Conservation (phyloP, 805 yeast species). For the Myxozyma kluyveri region DNA sequence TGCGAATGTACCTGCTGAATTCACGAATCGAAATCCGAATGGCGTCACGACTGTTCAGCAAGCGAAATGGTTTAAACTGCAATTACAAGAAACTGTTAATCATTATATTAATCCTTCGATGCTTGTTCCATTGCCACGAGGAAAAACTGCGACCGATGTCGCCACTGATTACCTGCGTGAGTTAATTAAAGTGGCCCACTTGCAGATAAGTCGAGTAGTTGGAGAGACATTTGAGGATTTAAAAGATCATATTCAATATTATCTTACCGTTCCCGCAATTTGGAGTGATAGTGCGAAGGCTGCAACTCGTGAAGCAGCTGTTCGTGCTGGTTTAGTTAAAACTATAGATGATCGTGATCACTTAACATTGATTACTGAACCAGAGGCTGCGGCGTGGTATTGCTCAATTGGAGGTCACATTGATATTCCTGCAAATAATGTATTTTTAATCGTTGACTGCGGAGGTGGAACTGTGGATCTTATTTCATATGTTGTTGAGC, state of each 20-base stretch:
- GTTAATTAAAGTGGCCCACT: slow-evolving; percentile 6
- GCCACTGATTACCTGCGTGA: slow-evolving; percentile 21
- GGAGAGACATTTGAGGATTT: too few species aligned
- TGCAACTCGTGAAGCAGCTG: slow-evolving; percentile 25
- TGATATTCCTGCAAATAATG: slow-evolving; percentile 5
- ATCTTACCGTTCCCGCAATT: slow-evolving; percentile 27
- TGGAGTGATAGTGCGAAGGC: slow-evolving; percentile 26
- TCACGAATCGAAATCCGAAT: too few species aligned
- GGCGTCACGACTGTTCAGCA: too few species aligned
- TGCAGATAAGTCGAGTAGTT: too few species aligned
- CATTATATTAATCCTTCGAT: too few species aligned
- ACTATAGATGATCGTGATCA: slow-evolving; percentile 10
- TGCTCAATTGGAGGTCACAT: slow-evolving; percentile 18
- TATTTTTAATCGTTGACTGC: slow-evolving; percentile 26
- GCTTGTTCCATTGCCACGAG: slow-evolving; percentile 18
- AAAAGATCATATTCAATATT: slow-evolving; percentile 16
- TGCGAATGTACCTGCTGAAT: slow-evolving; percentile 4
- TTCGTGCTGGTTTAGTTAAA: slow-evolving; percentile 22
- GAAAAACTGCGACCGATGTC: slow-evolving; percentile 21
- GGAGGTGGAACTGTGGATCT: slow-evolving; percentile 30
- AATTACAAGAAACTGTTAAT: too few species aligned
- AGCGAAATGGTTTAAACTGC: too few species aligned
- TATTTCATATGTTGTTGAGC: slow-evolving; percentile 28
- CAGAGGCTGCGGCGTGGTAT: slow-evolving; percentile 27
- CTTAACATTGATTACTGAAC: slow-evolving; percentile 23